Base-by-base conservation (phyloP, 1,284 basidiomycete genomes). In the Fomitopsis palustris region DNA sequence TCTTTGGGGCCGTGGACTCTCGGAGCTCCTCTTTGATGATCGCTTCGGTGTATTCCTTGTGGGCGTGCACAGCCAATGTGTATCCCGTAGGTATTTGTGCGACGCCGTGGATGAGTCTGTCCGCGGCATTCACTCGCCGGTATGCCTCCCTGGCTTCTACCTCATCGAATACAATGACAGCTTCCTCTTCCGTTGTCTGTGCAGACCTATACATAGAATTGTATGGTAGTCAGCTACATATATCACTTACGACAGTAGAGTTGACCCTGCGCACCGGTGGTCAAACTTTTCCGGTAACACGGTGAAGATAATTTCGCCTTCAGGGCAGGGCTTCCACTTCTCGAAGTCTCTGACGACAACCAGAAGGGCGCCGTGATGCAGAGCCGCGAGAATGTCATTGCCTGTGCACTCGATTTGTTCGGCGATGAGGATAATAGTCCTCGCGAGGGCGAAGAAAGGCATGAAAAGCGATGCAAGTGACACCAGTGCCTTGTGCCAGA, bases 41-140 rank as follows among this genome's bases (percentile, higher is more conserved):
- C 4, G 16, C 6, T 27, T 47, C 25, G 45, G 25, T 47, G 45
- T 47, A n/a, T 4, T 14, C 27, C 45, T 47, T 47, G 25, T 27
- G 45, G 14, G 6, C 14, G 1, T 23, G 45, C 27, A 47, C 25
- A 3, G 49, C 49, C 2, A 52, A 5, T n/a, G 31, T 31, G 8
- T 35, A 33, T 3, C 31, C 49, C 2, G n/a, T 4, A 4, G 31
- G 7, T 4, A 17, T 10, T 5, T 27, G 6, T 17, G 29, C 33
- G 4, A 52, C 68, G 35, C 73, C 67, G 3, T 58, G 66, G 60
- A 79, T 78, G n/a, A 96, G 72, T 56, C 93, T 89, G 6, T 75
- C 64, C 94, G 93, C 96, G 75, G 92, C 93, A 35, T 83, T 77
- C 25, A n/a, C 39, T 74, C 68, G 7, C 90, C 93, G 2, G 82